Evolutionary conservation across 495 filamentous ascomycete species (phyloP).

Genomic region (Glarea lozoyensis): DNA sequence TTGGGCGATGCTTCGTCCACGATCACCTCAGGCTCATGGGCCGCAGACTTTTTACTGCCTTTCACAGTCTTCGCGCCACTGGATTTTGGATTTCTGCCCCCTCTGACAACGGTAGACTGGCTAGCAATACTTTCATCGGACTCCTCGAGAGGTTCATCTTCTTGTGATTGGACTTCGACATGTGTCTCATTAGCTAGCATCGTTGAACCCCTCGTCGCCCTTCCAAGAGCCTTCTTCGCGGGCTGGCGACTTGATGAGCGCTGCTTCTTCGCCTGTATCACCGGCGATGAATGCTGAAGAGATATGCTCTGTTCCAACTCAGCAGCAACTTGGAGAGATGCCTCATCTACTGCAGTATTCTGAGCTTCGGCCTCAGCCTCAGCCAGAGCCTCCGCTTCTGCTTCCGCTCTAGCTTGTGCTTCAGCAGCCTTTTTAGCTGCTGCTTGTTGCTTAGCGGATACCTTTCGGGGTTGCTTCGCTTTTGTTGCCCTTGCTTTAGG

Average conservation of each 20-base stretch:
- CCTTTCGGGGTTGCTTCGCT: constrained; percentile 19
- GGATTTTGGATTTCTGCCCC: constrained; percentile 8
- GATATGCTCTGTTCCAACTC: constrained; percentile 32
- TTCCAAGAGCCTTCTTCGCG: background rate
- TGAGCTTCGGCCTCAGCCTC: constrained; percentile 20
- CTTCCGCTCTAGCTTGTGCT: constrained; percentile 23
- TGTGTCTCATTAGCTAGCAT: constrained; percentile 5
- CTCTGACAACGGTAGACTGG: constrained; percentile 20
- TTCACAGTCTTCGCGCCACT: constrained; percentile 37
- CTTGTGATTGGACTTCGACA: background rate
- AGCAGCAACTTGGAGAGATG: constrained; percentile 21
- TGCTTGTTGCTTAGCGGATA: constrained; percentile 14
- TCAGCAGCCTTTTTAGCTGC: constrained; percentile 16
- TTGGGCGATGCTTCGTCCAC: constrained; percentile 13
- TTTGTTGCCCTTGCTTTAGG: constrained; percentile 33
- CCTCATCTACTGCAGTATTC: constrained; percentile 24
- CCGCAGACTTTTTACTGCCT: constrained; percentile 34
- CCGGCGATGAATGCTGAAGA: constrained; percentile 30
- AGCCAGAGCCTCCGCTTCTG: too few relatives aligned
- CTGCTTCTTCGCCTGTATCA: constrained; percentile 17
- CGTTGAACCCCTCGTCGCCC: constrained; percentile 12
- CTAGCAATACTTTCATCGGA: constrained; percentile 25
- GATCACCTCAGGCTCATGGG: constrained; percentile 24
- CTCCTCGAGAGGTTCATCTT: constrained; percentile 25
- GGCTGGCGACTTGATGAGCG: constrained; percentile 11